Conservation (phyloP, 257 asterid species). For the Plantago ovata region DNA sequence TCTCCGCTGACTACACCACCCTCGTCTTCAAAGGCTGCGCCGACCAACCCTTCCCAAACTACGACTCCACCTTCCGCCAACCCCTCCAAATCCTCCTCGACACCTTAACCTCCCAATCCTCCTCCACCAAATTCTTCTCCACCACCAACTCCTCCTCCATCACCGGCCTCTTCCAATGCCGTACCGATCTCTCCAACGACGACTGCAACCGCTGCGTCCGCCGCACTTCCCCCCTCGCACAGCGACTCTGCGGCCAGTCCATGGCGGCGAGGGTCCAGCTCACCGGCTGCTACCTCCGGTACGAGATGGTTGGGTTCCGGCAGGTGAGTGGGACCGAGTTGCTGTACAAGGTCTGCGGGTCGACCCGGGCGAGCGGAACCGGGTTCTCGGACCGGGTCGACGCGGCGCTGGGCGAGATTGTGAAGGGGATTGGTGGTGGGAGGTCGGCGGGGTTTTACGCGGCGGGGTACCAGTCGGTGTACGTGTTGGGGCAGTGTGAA, state of each 20-base stretch:
- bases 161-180: conserved; percentile 67
- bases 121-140: conserved; percentile 56
- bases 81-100: conserved; percentile 40
- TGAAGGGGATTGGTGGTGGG: conserved; percentile 45
- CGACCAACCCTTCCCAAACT: conserved; percentile 52
- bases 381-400: conserved; percentile 59
- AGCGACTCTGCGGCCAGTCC: conserved; percentile 47
- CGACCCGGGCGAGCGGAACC: conserved; percentile 55
- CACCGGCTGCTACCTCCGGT: conserved; percentile 59
- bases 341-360: conserved; percentile 62
- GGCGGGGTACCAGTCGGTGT: conserved; percentile 58
- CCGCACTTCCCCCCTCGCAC: conserved; percentile 31
- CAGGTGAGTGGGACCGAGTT: conserved; percentile 47
- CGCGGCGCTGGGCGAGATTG: conserved; percentile 53
- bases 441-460: conserved; percentile 55
- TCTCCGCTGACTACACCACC: conserved; percentile 44
- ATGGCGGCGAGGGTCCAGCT: conserved; percentile 68
- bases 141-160: conserved; percentile 46
- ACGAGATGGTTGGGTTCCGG: conserved; percentile 50
- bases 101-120: conserved; percentile 49
- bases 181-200: conserved; percentile 61
- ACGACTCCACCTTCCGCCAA: conserved; percentile 36
- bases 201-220: conserved; percentile 54
- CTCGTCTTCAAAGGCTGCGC: conserved; percentile 88
- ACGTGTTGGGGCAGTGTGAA: conserved; percentile 86